Evolutionary conservation across 352 stramenopile species (phyloP).

Genomic region (Pythium angustatum): DNA sequence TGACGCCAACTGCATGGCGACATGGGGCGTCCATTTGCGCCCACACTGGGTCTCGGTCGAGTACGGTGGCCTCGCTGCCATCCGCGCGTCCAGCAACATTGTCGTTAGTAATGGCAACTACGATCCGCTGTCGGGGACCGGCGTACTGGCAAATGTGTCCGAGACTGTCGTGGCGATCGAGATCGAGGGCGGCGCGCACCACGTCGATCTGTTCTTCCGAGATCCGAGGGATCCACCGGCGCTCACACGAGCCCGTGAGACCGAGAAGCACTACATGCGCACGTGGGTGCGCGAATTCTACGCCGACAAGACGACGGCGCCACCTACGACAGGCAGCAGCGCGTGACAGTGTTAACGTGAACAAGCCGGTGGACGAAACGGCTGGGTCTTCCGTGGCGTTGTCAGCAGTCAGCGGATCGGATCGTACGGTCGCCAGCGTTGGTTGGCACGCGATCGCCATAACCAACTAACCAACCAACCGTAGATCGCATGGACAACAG

Average conservation of each 20-base stretch:
- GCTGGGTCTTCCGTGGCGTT: no score
- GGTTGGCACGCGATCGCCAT: no score
- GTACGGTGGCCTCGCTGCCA: slow-evolving; percentile 69
- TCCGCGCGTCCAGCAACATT: slow-evolving; percentile 89
- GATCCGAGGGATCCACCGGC: slow-evolving; percentile 80
- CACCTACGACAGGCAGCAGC: no score
- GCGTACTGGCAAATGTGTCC: slow-evolving; percentile 71
- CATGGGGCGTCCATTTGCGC: slow-evolving; percentile 68
- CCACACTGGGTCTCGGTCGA: slow-evolving; percentile 68
- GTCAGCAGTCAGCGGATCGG: no score
- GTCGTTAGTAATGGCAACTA: slow-evolving; percentile 95
- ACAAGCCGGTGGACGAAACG: no score
- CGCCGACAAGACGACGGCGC: background rate
- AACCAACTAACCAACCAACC: no score
- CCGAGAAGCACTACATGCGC: slow-evolving; percentile 77
- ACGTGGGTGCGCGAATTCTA: slow-evolving; percentile 64
- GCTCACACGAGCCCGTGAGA: slow-evolving; percentile 64
- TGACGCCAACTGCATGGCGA: slow-evolving; percentile 55
- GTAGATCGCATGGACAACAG: no score
- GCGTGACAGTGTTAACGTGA: no score
- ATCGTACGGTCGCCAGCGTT: no score
- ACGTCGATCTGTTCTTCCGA: slow-evolving; percentile 93
- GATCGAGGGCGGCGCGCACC: slow-evolving; percentile 80
- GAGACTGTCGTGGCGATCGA: slow-evolving; percentile 70
- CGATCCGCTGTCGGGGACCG: slow-evolving; percentile 91